phyloP scores from a whole-genome alignment of 164 flowering plant species.

The Sextonia rubra region DNA sequence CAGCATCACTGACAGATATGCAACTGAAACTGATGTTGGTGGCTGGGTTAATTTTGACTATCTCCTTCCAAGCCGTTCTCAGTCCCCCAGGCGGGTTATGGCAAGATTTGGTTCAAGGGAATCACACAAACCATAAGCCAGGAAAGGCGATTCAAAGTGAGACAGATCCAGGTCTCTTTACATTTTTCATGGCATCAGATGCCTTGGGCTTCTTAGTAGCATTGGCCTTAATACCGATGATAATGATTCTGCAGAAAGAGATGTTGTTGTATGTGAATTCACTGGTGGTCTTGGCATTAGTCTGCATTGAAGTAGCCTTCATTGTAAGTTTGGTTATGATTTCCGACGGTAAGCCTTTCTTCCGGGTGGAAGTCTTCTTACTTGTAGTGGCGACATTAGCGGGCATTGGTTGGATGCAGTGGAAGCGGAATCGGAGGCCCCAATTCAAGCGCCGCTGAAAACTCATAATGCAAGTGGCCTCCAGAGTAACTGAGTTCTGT shows the following conservation, averaged over 20 bases:
- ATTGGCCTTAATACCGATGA: background rate
- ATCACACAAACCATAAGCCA: background rate
- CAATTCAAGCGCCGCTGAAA: too few species aligned
- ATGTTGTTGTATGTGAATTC: background rate
- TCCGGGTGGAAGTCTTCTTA: background rate
- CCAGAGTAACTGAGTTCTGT: too few species aligned
- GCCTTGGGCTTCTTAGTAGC: background rate
- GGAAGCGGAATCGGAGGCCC: too few species aligned
- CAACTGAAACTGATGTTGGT: background rate
- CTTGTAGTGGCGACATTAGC: background rate
- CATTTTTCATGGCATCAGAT: background rate
- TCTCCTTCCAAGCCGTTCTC: conserved; percentile 1
- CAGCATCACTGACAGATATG: background rate
- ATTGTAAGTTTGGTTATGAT: background rate
- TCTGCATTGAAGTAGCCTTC: background rate
- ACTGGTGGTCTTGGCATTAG: background rate
- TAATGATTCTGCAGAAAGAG: background rate
- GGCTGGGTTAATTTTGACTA: background rate
- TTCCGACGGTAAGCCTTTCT: background rate
- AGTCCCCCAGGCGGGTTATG: conserved; percentile 8
- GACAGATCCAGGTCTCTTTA: background rate
- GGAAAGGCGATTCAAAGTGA: background rate
- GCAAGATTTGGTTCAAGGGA: background rate
- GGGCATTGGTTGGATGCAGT: too few species aligned
- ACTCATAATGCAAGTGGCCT: too few species aligned